Percentiles rank a stretch among this genome's conserved stretches.
Conservation (phyloP, 441 rosid genomes). For the Monsonia emarginata region DNA sequence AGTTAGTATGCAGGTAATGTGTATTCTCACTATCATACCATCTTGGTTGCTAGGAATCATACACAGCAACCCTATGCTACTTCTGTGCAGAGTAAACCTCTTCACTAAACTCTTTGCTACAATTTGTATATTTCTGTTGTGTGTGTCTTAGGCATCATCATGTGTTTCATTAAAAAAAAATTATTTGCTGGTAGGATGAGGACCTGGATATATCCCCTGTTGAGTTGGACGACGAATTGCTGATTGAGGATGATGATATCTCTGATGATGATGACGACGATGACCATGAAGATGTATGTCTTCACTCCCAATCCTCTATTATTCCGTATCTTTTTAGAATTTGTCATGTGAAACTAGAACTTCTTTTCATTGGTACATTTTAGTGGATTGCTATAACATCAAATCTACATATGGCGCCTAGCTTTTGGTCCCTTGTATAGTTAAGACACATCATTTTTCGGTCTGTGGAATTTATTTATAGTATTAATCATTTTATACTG, state of each 20-base stretch:
- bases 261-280: slow-evolving; percentile 93
- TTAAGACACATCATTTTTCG: not conserved
- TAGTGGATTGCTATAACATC: not conserved
- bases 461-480: not conserved
- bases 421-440: not conserved
- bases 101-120: not conserved
- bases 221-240: slow-evolving; percentile 87
- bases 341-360: not conserved
- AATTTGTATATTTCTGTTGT: not conserved
- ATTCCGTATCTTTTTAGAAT: not conserved
- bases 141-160: too few species aligned
- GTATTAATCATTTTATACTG: not conserved
- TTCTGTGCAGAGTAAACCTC: not conserved
- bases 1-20: not conserved
- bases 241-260: slow-evolving; percentile 96
- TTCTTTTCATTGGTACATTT: not conserved
- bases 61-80: not conserved
- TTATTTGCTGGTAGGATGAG: slow-evolving; percentile 61
- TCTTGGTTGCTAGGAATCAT: not conserved
- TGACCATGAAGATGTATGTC: slow-evolving; percentile 87
- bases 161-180: too few species aligned
- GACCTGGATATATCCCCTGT: slow-evolving; percentile 84
- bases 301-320: not conserved
- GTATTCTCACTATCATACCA: not conserved
- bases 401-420: not conserved